Evolutionary conservation across 1,284 basidiomycete genomes (phyloP).

Genomic region (Mrakiaceae sp.): DNA sequence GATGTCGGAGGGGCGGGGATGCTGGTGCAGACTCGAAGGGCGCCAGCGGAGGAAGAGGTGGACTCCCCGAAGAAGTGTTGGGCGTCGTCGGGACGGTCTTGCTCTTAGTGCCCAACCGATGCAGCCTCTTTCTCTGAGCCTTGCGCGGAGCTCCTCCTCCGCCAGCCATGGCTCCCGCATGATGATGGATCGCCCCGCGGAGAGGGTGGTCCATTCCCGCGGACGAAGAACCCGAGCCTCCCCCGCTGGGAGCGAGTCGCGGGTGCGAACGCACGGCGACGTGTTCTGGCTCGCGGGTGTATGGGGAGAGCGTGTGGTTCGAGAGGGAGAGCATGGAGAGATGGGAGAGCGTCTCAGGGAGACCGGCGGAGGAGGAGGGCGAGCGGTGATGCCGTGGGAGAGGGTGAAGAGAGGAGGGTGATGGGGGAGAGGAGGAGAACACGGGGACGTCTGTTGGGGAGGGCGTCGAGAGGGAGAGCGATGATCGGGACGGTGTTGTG

Average conservation of each 20-base stretch:
- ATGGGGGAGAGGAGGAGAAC: slow-evolving; percentile 17
- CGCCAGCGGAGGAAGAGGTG: not conserved
- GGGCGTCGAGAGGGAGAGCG: slow-evolving; percentile 20
- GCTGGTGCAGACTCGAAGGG: not conserved
- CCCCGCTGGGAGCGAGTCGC: slow-evolving; percentile 33
- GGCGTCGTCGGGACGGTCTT: not conserved
- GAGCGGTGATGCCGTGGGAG: slow-evolving; percentile 13
- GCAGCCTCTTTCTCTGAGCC: not conserved
- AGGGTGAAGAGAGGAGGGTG: slow-evolving; percentile 4
- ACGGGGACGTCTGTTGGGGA: slow-evolving; percentile 3
- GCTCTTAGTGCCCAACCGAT: not conserved
- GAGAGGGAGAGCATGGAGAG: slow-evolving; percentile 71
- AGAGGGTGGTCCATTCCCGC: not conserved
- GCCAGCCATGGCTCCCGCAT: not conserved
- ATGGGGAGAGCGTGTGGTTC: slow-evolving; percentile 82
- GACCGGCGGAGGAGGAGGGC: slow-evolving; percentile 20
- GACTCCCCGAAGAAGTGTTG: not conserved
- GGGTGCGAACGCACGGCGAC: slow-evolving; percentile 80
- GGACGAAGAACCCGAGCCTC: not conserved
- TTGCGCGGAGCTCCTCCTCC: not conserved
- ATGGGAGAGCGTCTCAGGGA: slow-evolving; percentile 58
- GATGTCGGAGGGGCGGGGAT: not conserved
- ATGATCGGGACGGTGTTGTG: slow-evolving; percentile 4
- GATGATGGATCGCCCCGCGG: no score
- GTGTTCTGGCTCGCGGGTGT: slow-evolving; percentile 74